These are phyloP conservation scores for Zopfia rhizophila DNA, from an alignment of 2,329 filamentous ascomycete genomes.

Conservation along the genomic window DNA sequence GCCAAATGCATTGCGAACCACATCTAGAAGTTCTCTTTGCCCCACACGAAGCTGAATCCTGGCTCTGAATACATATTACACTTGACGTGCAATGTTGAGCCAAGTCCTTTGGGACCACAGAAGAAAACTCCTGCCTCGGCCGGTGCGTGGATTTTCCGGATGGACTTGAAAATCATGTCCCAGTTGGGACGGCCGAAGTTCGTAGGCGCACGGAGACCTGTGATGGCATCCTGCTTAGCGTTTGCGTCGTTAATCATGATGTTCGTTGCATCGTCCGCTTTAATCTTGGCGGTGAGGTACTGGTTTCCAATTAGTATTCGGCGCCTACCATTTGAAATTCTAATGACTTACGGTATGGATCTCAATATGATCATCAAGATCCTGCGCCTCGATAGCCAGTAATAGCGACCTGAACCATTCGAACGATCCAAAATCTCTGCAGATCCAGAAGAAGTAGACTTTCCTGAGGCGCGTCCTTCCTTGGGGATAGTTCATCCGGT, in stretches of 20 bases:
- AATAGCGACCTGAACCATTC: slow-evolving; percentile 90
- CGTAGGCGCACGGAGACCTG: slow-evolving; percentile 81
- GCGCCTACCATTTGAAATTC: no score
- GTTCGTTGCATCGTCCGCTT: slow-evolving; percentile 85
- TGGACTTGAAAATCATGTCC: slow-evolving; percentile 88
- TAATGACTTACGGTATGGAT: slow-evolving; percentile 74
- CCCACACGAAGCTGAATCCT: slow-evolving; percentile 75
- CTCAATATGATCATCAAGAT: slow-evolving; percentile 84
- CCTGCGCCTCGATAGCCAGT: slow-evolving; percentile 85
- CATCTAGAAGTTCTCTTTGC: slow-evolving; percentile 73
- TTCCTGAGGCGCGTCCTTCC: slow-evolving; percentile 82
- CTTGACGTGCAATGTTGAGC: slow-evolving; percentile 80
- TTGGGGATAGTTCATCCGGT: slow-evolving; percentile 88
- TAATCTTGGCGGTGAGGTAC: slow-evolving; percentile 88
- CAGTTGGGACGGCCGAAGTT: slow-evolving; percentile 90
- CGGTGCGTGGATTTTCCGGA: slow-evolving; percentile 72
- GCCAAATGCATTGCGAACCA: slow-evolving; percentile 47
- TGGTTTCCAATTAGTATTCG: no score
- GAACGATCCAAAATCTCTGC: slow-evolving; percentile 86
- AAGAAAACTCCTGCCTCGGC: slow-evolving; percentile 68
- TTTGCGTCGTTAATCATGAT: slow-evolving; percentile 94
- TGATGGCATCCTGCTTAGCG: slow-evolving; percentile 85
- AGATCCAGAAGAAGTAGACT: slow-evolving; percentile 95
- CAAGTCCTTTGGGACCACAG: slow-evolving; percentile 83
- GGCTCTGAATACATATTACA: slow-evolving; percentile 90